Percentiles rank a stretch among this genome's conserved stretches.
Conservation (phyloP, 805 yeast genomes). For the Candida sonorensis region DNA sequence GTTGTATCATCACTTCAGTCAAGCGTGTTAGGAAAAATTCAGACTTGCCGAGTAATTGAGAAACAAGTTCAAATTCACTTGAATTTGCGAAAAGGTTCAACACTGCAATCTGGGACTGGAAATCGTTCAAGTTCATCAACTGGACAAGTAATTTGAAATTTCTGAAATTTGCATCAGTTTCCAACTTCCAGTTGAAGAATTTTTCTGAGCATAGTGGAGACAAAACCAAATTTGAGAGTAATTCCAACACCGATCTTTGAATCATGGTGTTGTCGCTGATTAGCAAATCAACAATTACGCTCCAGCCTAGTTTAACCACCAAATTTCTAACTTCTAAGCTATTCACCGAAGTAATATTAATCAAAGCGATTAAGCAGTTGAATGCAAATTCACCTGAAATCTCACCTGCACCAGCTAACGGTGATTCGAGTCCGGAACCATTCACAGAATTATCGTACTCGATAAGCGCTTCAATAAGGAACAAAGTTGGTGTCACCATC, state of each 20-base stretch:
- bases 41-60: conserved; percentile 12
- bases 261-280: conserved; percentile 32
- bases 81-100: conserved; percentile 28
- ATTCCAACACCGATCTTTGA: conserved; percentile 42
- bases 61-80: conserved; percentile 21
- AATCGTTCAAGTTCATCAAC: conserved; percentile 31
- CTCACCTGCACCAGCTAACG: too few relatives aligned
- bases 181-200: conserved; percentile 46
- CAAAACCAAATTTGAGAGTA: conserved; percentile 38
- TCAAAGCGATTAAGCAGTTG: conserved; percentile 40
- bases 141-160: conserved; percentile 38
- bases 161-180: conserved; percentile 26
- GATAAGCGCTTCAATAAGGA: conserved; percentile 40
- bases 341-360: conserved; percentile 41
- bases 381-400: conserved; percentile 31
- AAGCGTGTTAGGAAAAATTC: conserved; percentile 15
- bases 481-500: conserved; percentile 37
- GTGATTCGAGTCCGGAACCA: too few relatives aligned
- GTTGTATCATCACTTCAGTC: conserved; percentile 8
- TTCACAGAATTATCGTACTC: conserved; percentile 26
- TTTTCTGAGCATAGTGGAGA: conserved; percentile 38
- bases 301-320: conserved; percentile 29
- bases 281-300: conserved; percentile 28
- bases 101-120: conserved; percentile 30
- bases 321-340: conserved; percentile 28